Evolutionary conservation across 495 filamentous ascomycete species (phyloP), one percentile per base, ranked within the genome.

Genomic region (Aeminium ludgeri): DNA sequence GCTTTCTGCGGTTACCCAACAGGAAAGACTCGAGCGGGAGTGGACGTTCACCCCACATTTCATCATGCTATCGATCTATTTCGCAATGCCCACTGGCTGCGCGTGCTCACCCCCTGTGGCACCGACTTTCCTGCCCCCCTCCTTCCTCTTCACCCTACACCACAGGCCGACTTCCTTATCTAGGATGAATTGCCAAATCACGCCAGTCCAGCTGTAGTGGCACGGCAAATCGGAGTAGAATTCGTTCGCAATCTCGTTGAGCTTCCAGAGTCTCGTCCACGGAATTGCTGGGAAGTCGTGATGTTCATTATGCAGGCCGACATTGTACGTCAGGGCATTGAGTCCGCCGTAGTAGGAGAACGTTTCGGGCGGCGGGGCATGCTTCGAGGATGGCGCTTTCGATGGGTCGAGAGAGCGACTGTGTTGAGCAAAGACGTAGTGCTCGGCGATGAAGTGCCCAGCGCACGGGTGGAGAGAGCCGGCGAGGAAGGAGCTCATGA

Each of bases 371-470:
- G 86, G 67, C 15, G 74, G 69, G 17, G 52, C 52, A 11, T 80
- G 63, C 12, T 69, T 70, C 16, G 73, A 73, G 18, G 35, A 35
- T 18, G 36, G 18, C 4, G 19, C n/a, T 6, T 35, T 29, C 12
- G 33, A 37, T 23, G 40, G 10, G 20, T 36, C n/a, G 20, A 32
- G 33, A 13, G 35, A 34, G 12, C 27, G 28, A 30, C 34, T 45
- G 29, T 47, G 66, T 20, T 77, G 72, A 34, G 80, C 77, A 61
- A 96, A 95, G 47, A 99, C 84, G 68, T 99, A 99, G 70, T 99
- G 91, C 62, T 99, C 91, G 43, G 89, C 86, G 60, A 97, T 96
- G 68, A 99, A 99, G 61, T 99, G 91, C 11, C 82, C 91, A 0
- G 91, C 91, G 38, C 85, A 87, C 5, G 91, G 91, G 60, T 99